Conservation (phyloP, 2,329 filamentous ascomycete species). For the Monosporascus sp. region DNA sequence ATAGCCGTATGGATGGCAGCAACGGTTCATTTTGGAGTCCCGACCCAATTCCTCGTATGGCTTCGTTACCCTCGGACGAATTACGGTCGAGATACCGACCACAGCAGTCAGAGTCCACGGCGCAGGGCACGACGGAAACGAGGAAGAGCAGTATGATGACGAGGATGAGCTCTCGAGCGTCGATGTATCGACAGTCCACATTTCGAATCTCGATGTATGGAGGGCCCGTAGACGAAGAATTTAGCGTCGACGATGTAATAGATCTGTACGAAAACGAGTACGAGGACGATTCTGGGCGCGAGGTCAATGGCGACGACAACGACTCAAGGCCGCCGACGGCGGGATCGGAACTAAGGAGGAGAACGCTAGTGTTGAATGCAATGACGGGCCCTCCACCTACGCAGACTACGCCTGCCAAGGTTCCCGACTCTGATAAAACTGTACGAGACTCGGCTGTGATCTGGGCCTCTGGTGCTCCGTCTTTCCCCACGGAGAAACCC, state of each 20-base stretch:
- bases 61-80: conserved; percentile 46
- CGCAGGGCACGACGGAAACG: conserved; percentile 60
- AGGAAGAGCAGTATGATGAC: conserved; percentile 79
- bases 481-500: conserved; percentile 26
- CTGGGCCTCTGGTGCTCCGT: conserved; percentile 23
- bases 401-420: conserved; percentile 14
- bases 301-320: conserved; percentile 33
- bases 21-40: conserved; percentile 29
- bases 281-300: conserved; percentile 42
- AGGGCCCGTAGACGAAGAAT: conserved; percentile 42
- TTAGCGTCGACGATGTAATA: conserved; percentile 63
- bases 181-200: conserved; percentile 33
- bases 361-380: conserved; percentile 34
- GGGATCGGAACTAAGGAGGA: conserved; percentile 32
- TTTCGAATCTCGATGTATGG: conserved; percentile 21
- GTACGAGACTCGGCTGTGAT: conserved; percentile 35
- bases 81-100: conserved; percentile 52
- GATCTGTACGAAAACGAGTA: conserved; percentile 64
- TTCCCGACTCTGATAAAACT: conserved; percentile 10
- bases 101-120: conserved; percentile 48
- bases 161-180: conserved; percentile 71
- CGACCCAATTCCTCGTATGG: conserved; percentile 33
- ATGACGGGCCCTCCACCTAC: conserved; percentile 31
- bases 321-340: conserved; percentile 33
- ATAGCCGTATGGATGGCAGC: conserved; percentile 29